Percentiles rank a stretch among this genome's conserved stretches.
These are phyloP conservation scores for Gentiana straminea DNA, from an alignment of 257 asterid genomes.

Conservation along the genomic window DNA sequence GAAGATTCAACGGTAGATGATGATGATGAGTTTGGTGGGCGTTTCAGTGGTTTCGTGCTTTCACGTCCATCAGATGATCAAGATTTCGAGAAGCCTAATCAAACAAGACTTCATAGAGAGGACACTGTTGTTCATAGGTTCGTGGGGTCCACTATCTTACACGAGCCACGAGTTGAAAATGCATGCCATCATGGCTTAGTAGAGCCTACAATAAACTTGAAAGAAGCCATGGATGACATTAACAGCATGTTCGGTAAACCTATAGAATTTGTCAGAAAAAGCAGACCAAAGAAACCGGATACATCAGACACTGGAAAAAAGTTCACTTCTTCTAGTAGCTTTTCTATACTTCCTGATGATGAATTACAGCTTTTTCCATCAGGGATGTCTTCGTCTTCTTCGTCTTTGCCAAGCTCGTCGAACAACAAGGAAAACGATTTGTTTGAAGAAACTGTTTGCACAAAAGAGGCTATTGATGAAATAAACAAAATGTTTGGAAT, in stretches of 20 bases:
- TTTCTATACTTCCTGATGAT: conserved; percentile 67
- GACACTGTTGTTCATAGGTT: conserved; percentile 69
- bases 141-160: conserved; percentile 86
- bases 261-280: conserved; percentile 68
- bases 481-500: conserved; percentile 77
- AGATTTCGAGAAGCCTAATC: conserved; percentile 29
- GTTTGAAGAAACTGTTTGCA: conserved; percentile 72
- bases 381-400: conserved; percentile 12
- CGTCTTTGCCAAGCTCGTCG: conserved; percentile 23
- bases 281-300: conserved; percentile 48
- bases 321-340: conserved; percentile 30
- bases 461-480: conserved; percentile 85
- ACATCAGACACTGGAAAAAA: conserved; percentile 20
- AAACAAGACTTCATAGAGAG: conserved; percentile 37
- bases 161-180: conserved; percentile 73
- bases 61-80: conserved; percentile 25
- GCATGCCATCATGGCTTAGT: conserved; percentile 95
- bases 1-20: conserved; percentile 14
- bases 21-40: conserved; percentile 10
- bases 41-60: conserved; percentile 26
- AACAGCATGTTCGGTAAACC: conserved; percentile 92
- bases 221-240: conserved; percentile 95
- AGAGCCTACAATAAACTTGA: conserved; percentile 79
- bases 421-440: conserved; percentile 33
- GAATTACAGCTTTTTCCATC: conserved; percentile 26